phyloP scores from a whole-genome alignment of 192 early-diverging fungal species.

The Coemansia umbellata region DNA sequence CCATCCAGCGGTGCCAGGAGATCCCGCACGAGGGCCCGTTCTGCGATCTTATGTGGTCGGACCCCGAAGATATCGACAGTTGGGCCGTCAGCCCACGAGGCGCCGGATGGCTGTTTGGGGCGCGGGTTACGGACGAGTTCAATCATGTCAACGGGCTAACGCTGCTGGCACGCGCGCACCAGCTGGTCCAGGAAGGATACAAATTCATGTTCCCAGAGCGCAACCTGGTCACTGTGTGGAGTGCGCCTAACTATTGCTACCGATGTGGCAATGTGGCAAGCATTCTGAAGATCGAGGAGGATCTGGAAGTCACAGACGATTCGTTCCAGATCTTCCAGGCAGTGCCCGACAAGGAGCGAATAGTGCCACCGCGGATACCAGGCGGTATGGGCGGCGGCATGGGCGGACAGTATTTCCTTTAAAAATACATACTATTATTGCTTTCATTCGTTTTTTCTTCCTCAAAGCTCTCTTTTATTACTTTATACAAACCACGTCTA shows the following conservation, averaged over 20 bases:
- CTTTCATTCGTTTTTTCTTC: no score
- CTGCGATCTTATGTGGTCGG: constrained; percentile 50
- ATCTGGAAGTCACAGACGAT: constrained; percentile 71
- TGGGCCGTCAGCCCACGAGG: constrained; percentile 97
- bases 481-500: no score
- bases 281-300: constrained; percentile 67
- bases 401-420: constrained; percentile 49
- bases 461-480: no score
- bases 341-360: constrained; percentile 87
- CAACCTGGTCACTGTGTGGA: constrained; percentile 96
- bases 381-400: constrained; percentile 41
- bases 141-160: constrained; percentile 90
- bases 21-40: constrained; percentile 51
- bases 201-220: constrained; percentile 64
- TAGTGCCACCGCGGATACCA: constrained; percentile 50
- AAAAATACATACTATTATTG: neutral
- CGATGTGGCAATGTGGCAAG: constrained; percentile 96
- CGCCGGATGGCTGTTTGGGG: constrained; percentile 97
- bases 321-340: constrained; percentile 96
- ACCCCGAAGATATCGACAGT: constrained; percentile 66
- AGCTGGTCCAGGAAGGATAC: constrained; percentile 97
- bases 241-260: constrained; percentile 97
- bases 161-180: constrained; percentile 95
- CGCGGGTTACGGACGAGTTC: constrained; percentile 95
- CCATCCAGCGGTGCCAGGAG: constrained; percentile 86